A percentile compares a stretch with the other conserved stretches of the same genome.
These are phyloP conservation scores for Verticillium dahliae DNA, from an alignment of 2,329 filamentous ascomycete genomes.

Conservation along the genomic window DNA sequence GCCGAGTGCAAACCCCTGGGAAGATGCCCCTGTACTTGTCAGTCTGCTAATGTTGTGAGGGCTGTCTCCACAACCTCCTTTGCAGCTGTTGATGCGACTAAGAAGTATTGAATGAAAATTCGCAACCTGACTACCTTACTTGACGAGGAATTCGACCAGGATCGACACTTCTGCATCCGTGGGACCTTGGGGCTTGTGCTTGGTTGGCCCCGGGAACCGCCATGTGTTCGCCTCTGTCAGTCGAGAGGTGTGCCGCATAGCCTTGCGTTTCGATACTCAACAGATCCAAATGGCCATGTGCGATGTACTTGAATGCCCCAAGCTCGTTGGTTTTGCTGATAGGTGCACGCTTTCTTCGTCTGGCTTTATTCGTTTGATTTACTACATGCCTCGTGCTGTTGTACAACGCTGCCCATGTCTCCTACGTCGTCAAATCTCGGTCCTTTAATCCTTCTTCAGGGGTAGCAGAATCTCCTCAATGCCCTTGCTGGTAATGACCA, in stretches of 20 bases:
- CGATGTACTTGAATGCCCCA: no score
- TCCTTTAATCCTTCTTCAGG: constrained; percentile 77
- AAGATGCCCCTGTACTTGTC: not conserved
- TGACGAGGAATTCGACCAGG: no score
- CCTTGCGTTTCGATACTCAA: no score
- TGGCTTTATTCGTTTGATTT: constrained; percentile 1
- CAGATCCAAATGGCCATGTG: no score
- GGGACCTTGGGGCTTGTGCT: no score
- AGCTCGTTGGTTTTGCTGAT: not conserved
- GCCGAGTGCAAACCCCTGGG: not conserved
- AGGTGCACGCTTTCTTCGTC: not conserved
- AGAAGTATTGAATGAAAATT: no score
- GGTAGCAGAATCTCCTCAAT: constrained; percentile 80
- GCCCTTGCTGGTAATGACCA: constrained; percentile 82
- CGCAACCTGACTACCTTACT: no score
- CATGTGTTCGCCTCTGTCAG: no score
- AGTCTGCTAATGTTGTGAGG: not conserved
- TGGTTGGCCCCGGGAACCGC: no score
- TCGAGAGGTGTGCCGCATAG: not conserved
- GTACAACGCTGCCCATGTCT: constrained; percentile 5
- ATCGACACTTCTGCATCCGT: no score
- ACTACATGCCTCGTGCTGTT: constrained; percentile 7
- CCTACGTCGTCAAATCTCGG: not conserved
- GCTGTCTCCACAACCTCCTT: no score
- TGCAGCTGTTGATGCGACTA: no score